These are phyloP conservation scores for Skeletonema potamos DNA, from an alignment of 108 stramenopile species.

Conservation along the genomic window DNA sequence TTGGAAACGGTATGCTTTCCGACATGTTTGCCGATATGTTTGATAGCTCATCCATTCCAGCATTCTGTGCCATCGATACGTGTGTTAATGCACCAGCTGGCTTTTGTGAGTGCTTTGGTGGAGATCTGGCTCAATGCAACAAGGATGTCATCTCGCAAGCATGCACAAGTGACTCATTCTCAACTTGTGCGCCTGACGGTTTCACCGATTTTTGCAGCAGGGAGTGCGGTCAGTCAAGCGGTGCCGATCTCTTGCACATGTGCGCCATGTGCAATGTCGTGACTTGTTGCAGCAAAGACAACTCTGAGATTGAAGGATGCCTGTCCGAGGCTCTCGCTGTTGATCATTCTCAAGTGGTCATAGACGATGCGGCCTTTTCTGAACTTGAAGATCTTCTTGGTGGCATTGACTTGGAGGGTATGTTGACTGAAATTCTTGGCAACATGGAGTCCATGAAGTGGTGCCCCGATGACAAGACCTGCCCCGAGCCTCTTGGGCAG, in stretches of 20 bases:
- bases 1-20: not conserved
- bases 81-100: not conserved
- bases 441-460: not conserved
- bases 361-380: not conserved
- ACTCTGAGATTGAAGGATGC: constrained; percentile 2
- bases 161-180: constrained; percentile 7
- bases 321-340: not conserved
- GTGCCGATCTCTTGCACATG: constrained; percentile 2
- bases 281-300: constrained; percentile 18
- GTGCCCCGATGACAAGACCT: not conserved
- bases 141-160: constrained; percentile 1
- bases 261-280: constrained; percentile 20
- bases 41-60: constrained; percentile 8
- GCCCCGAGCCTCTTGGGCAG: not conserved
- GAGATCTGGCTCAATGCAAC: constrained; percentile 16
- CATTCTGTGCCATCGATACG: constrained; percentile 12
- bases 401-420: not conserved
- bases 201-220: constrained; percentile 4
- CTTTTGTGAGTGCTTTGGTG: constrained; percentile 18
- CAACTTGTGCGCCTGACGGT: constrained; percentile 13
- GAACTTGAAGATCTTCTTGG: not conserved
- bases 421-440: not conserved
- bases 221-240: constrained; percentile 1
- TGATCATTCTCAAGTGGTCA: not conserved
- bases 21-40: constrained; percentile 1